Evolutionary conservation across 2,329 filamentous ascomycete genomes (phyloP), one percentile per base, ranked within the genome.

Genomic region (Lecanicillium sp.): DNA sequence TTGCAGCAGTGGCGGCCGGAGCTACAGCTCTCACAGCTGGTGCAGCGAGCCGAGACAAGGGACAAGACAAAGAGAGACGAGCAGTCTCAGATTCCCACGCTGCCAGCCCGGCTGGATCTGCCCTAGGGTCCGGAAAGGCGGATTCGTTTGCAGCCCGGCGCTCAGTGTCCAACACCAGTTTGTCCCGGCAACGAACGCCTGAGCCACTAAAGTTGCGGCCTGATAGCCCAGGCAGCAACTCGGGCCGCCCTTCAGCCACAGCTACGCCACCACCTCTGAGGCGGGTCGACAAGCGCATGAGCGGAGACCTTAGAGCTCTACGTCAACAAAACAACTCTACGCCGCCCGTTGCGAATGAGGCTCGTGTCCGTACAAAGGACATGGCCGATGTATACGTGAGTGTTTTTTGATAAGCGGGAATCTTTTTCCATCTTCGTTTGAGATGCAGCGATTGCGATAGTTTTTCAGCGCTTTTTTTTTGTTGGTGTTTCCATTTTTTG

Each of bases 351-450:
- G 86, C 84, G 68, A 90, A 91, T 72, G 88, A 90, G 77, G 86
- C 87, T 73, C 90, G 89, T 71, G 83, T 81, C 70, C 87, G 87
- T 66, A 73, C 84, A 64, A 85, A 82, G 74, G 86, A 84, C 71
- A 95, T 95, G 88, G 78, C 87, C 67, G 88, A 95, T 76, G 84
- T 95, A 72, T 95, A 87, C 73, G 90, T 95, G 80, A 85, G 89
- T 86, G 46, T 30, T 57, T 56, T 50, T 52, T 54, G 51, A 54
- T 46, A 52, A 51, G 50, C 43, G 26, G 23, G 20, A 43, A 20
- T 30, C n/a, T 35, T 51, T 53, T 48, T 44, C 19, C 35, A n/a
- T 17, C 40, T 27, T 37, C 32, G 36, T 29, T 37, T 23, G 23
- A 29, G 21, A 32, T 43, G 41, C 19, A 10, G 15, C 21, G 26